These are phyloP conservation scores for Laburnicola sp. DNA, from an alignment of 2,329 filamentous ascomycete species.

Conservation along the genomic window DNA sequence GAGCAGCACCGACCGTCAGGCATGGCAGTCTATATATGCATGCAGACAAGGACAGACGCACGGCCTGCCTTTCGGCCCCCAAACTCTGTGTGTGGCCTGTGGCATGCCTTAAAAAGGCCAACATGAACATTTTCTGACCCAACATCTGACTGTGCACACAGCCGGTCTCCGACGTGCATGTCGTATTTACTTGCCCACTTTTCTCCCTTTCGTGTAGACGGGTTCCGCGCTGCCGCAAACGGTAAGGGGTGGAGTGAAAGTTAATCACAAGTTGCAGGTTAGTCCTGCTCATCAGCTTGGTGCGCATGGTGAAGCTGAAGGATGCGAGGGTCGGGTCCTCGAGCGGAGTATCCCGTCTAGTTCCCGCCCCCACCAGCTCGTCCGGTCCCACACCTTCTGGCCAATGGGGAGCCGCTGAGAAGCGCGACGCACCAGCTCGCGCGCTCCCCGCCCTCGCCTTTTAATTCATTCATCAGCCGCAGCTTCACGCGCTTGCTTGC, in stretches of 20 bases:
- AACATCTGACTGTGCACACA: background rate
- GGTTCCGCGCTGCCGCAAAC: background rate
- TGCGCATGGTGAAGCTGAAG: no score
- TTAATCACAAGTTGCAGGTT: no score
- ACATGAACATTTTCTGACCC: background rate
- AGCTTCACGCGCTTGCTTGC: background rate
- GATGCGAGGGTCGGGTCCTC: background rate
- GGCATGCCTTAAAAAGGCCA: background rate
- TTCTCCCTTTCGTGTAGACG: background rate
- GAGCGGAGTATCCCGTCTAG: no score
- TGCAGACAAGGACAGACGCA: background rate
- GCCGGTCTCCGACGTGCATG: no score
- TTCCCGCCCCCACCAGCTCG: constrained; percentile 17
- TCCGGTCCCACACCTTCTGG: background rate
- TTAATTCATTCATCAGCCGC: constrained; percentile 7
- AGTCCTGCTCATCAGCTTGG: no score
- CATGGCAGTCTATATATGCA: constrained; percentile 2
- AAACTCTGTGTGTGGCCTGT: background rate
- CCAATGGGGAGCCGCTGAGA: constrained; percentile 13
- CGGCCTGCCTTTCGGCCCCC: background rate
- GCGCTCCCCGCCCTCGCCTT: constrained; percentile 22
- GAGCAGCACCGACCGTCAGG: background rate
- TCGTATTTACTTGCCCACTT: background rate
- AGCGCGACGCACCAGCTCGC: constrained; percentile 15
- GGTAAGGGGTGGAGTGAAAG: no score